Evolutionary conservation across 805 yeast genomes (phyloP).

Genomic region (Cyberlindnera maritima): DNA sequence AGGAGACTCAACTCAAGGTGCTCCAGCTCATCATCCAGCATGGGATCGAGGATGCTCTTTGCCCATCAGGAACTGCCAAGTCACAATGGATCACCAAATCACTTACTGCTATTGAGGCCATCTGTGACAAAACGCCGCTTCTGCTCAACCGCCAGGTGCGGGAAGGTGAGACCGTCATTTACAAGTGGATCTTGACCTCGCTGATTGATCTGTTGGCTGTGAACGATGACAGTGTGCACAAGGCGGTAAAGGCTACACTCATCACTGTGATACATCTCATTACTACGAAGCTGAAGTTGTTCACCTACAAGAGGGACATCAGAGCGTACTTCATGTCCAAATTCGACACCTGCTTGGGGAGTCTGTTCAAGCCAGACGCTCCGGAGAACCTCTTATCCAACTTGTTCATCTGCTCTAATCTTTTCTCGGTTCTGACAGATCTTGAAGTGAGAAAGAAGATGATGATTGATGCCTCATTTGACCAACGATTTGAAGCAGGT

Average conservation of each 20-base stretch:
- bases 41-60: constrained; percentile 19
- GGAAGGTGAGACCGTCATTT: constrained; percentile 8
- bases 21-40: constrained; percentile 23
- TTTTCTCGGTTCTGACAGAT: constrained; percentile 25
- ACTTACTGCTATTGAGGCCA: constrained; percentile 23
- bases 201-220: constrained; percentile 19
- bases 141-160: constrained; percentile 17
- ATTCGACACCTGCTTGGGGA: constrained; percentile 15
- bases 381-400: constrained; percentile 12
- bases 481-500: constrained; percentile 24
- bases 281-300: constrained; percentile 20
- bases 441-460: constrained; percentile 21
- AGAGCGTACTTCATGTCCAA: constrained; percentile 13
- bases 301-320: constrained; percentile 22
- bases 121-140: constrained; percentile 21
- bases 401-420: constrained; percentile 19
- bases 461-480: constrained; percentile 22
- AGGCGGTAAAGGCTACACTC: constrained; percentile 20
- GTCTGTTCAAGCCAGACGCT: constrained; percentile 16
- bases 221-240: constrained; percentile 13
- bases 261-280: constrained; percentile 23
- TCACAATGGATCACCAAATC: constrained; percentile 20
- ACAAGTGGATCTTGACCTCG: constrained; percentile 23
- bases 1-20: constrained; percentile 20
- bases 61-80: constrained; percentile 12